Evolutionary conservation across 1,139 yeast species (phyloP), one percentile per base, ranked within the genome.

Genomic region (Wickerhamomyces sp.): DNA sequence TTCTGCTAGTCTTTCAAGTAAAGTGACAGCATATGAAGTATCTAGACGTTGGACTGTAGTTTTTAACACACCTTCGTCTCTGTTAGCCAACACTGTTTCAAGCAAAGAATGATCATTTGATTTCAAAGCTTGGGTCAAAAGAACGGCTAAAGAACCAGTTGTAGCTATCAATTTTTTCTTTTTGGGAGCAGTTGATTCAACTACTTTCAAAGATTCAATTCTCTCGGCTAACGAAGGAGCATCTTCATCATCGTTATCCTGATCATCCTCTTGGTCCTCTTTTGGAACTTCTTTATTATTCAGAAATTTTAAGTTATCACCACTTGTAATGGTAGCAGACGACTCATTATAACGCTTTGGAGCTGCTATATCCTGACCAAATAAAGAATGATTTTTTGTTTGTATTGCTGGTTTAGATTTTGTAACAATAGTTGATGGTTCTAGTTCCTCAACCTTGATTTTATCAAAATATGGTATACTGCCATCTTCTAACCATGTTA

Each of bases 1-100:
- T 58, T 89, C 96, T 2, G 96, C 89, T 28, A 92, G 67, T 54
- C 90, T 73, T 56, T 90, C 96, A 47, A 94, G 68, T 33, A 92
- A 68, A 9, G 75, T 61, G 12, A 88, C 87, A 0, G 95, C 92
- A 38, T 85, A 68, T 2, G 78, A 64, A 1, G 96, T 77, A 53
- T 82, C 85, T 38, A 88, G 67, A 48, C 83, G 72, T 44, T 78
- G 68, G 30, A 88, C 77, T 10, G 96, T 85, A 35, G 77, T 74
- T 58, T 80, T 80, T 47, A 92, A 82, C 33, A 86, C 76, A 14
- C 67, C 69, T 45, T 85, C 86, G 57, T 92, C 96, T 40, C 81
- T 74, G 51, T 81, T 82, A 47, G 76, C 72, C 50, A 94, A 70
- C 10, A 95, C 96, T 1, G 88, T 77, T 60, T 94, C 97, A 44